A percentile compares a stretch with the other conserved stretches of the same genome.
Conservation (phyloP, 2,329 filamentous ascomycete species). For the Orbilia blumenaviensis region DNA sequence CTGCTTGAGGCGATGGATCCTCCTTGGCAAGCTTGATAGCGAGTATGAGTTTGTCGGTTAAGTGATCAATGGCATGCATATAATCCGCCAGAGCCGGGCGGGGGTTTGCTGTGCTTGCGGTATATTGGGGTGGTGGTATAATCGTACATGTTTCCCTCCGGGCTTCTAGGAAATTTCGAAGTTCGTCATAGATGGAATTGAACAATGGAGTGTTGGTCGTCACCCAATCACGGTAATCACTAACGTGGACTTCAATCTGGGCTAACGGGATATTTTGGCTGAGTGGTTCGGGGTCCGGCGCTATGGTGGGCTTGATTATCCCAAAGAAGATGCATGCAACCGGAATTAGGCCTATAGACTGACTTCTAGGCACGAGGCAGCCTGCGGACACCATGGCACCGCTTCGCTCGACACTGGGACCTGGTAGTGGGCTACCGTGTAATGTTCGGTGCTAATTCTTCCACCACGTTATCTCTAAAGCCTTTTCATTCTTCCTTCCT, state of each 20-base stretch:
- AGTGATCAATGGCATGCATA: neutral
- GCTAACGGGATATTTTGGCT: no score
- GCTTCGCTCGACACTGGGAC: no score
- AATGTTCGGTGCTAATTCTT: no score
- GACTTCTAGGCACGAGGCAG: no score
- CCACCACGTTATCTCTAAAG: no score
- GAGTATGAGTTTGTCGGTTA: neutral
- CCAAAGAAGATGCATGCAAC: neutral
- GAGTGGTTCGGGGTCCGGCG: neutral
- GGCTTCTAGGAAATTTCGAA: neutral
- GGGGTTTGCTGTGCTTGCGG: neutral
- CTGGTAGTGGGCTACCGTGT: no score
- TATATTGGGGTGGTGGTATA: no score
- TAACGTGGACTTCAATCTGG: neutral
- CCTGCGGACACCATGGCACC: no score
- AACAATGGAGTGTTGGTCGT: neutral
- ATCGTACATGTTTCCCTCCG: neutral
- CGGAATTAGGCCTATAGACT: neutral
- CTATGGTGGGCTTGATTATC: neutral
- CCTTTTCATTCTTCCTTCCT: no score
- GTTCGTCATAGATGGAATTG: neutral
- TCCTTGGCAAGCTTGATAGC: neutral
- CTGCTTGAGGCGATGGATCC: neutral
- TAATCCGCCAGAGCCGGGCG: neutral
- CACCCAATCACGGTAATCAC: neutral